Percentiles rank a stretch among this genome's conserved stretches.
phyloP scores from a whole-genome alignment of 805 yeast species.

The Cyberlindnera mississippiensis region DNA sequence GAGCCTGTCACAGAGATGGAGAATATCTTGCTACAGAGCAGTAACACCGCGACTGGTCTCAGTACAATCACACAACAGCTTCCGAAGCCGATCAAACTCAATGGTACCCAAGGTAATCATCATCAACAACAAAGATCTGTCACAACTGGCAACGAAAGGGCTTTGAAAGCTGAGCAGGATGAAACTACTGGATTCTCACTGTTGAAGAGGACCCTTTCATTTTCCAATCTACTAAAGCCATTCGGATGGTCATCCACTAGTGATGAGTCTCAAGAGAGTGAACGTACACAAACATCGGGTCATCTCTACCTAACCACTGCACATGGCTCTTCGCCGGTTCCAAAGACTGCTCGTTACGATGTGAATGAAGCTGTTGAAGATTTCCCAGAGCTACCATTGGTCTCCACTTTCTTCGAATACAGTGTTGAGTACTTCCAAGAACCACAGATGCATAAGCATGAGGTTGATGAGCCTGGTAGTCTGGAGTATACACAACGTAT shows the following conservation, averaged over 20 bases:
- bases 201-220: constrained; percentile 26
- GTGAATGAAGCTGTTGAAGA: constrained; percentile 21
- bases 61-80: constrained; percentile 25
- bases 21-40: constrained; percentile 52
- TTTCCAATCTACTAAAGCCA: constrained; percentile 28
- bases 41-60: constrained; percentile 21
- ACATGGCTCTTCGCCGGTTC: constrained; percentile 43
- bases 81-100: constrained; percentile 31
- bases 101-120: constrained; percentile 28
- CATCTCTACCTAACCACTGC: constrained; percentile 16
- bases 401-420: constrained; percentile 66
- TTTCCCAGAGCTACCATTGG: constrained; percentile 42
- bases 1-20: constrained; percentile 66
- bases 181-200: constrained; percentile 15
- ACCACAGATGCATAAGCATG: constrained; percentile 85
- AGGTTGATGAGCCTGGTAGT: constrained; percentile 89
- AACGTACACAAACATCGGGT: constrained; percentile 7
- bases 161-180: constrained; percentile 1
- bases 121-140: constrained; percentile 19
- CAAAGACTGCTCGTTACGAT: constrained; percentile 54
- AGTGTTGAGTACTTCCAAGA: constrained; percentile 91
- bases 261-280: constrained; percentile 16
- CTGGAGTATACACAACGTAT: constrained; percentile 73
- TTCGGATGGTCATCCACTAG: constrained; percentile 26
- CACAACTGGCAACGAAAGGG: constrained; percentile 12